A percentile compares a stretch with the other conserved stretches of the same genome.
These are phyloP conservation scores for Acer negundo DNA, from an alignment of 345 rosid genomes.

Conservation along the genomic window DNA sequence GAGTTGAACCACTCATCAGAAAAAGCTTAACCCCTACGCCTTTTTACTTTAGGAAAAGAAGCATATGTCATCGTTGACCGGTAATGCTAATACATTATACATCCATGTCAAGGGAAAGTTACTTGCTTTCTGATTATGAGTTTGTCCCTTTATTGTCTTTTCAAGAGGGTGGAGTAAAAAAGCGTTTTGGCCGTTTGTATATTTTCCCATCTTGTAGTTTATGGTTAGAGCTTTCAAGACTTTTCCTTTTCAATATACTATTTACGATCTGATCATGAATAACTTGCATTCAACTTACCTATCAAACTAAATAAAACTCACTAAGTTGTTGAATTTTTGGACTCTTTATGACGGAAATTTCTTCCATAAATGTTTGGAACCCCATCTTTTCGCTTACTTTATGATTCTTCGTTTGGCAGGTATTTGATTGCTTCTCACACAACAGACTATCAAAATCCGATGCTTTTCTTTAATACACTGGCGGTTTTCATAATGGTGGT, in stretches of 20 bases:
- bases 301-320: background rate
- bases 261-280: background rate
- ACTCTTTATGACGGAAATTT: background rate
- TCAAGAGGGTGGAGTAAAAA: background rate
- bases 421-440: slow-evolving; percentile 85
- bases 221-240: background rate
- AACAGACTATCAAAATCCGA: slow-evolving; percentile 73
- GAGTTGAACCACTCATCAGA: background rate
- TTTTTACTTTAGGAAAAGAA: slow-evolving; percentile 3
- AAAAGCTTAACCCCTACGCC: slow-evolving; percentile 3
- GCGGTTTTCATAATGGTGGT: slow-evolving; percentile 71
- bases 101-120: slow-evolving; percentile 6
- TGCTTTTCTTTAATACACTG: slow-evolving; percentile 71
- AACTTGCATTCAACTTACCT: background rate
- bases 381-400: background rate
- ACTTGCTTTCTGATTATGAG: slow-evolving; percentile 21
- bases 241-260: background rate
- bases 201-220: background rate
- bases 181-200: background rate
- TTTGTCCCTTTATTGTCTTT: slow-evolving; percentile 18
- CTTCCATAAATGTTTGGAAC: background rate
- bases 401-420: slow-evolving; percentile 35
- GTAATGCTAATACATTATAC: slow-evolving; percentile 18
- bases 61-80: slow-evolving; percentile 15
- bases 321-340: background rate